Percentiles rank a stretch among this genome's conserved stretches.
Conservation (phyloP, 169 alveolate species). For the Perkinsus marinus region DNA sequence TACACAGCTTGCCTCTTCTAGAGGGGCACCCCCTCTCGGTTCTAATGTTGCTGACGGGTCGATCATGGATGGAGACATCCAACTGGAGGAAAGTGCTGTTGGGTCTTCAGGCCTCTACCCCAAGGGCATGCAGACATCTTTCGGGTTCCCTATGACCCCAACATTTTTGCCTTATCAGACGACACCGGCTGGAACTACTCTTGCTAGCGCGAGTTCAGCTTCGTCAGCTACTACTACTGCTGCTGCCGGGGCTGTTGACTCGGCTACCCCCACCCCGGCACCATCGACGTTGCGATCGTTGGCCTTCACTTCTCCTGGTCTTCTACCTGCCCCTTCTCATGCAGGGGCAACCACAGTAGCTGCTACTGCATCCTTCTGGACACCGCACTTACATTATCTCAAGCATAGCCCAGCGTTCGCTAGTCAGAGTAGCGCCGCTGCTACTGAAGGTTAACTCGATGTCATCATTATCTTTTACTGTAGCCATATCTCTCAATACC, state of each 20-base stretch:
- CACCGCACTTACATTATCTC: background rate
- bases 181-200: background rate
- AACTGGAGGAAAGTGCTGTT: background rate
- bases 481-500: background rate
- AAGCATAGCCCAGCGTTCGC: background rate
- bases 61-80: background rate
- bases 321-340: background rate
- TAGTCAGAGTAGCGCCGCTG: background rate
- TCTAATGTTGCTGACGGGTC: background rate
- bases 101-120: background rate
- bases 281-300: background rate
- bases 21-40: background rate
- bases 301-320: background rate
- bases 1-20: background rate
- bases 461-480: background rate
- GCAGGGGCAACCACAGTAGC: too few relatives aligned
- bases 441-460: background rate
- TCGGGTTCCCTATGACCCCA: background rate
- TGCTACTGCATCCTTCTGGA: background rate
- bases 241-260: background rate
- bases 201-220: background rate
- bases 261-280: background rate
- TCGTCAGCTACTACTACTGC: background rate
- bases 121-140: background rate
- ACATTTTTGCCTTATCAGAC: background rate